A percentile compares a stretch with the other conserved stretches of the same genome.
Conservation (phyloP, 2,329 filamentous ascomycete genomes). For the Beauveria sp. region DNA sequence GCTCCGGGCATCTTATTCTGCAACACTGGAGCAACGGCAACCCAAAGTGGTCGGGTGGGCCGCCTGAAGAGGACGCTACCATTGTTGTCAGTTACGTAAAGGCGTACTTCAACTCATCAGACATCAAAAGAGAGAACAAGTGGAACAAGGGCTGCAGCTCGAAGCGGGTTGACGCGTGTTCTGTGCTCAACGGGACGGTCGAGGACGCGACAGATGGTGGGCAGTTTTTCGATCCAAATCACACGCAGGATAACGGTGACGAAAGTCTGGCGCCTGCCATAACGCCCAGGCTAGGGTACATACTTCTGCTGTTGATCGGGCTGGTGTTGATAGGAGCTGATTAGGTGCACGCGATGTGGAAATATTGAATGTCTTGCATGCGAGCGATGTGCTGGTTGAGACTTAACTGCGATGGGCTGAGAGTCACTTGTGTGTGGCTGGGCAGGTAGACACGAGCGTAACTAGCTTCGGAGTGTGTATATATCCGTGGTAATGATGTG, state of each 20-base stretch:
- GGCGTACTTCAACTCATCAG: slow-evolving; percentile 70
- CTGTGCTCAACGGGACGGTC: slow-evolving; percentile 5
- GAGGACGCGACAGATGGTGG: slow-evolving; percentile 7
- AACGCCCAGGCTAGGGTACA: neutral
- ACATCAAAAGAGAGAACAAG: slow-evolving; percentile 29
- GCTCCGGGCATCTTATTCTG: slow-evolving; percentile 59
- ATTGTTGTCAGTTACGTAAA: slow-evolving; percentile 64
- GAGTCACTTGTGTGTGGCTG: neutral
- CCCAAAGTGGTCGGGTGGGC: slow-evolving; percentile 61
- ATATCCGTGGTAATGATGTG: neutral
- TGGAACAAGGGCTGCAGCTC: slow-evolving; percentile 19
- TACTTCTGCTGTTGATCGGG: neutral
- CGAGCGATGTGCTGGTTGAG: neutral
- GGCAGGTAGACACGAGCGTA: neutral
- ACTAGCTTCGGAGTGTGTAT: neutral
- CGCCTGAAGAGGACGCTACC: slow-evolving; percentile 53
- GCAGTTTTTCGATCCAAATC: slow-evolving; percentile 8
- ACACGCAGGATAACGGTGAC: slow-evolving; percentile 4
- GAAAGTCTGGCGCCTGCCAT: neutral
- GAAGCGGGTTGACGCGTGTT: slow-evolving; percentile 1
- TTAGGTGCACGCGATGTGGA: slow-evolving; percentile 5
- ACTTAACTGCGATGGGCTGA: neutral
- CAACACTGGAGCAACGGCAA: slow-evolving; percentile 78
- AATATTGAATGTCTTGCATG: slow-evolving; percentile 2
- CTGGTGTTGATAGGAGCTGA: neutral